Conservation (phyloP, 495 filamentous ascomycete genomes). For the Aspergillus asperescens region DNA sequence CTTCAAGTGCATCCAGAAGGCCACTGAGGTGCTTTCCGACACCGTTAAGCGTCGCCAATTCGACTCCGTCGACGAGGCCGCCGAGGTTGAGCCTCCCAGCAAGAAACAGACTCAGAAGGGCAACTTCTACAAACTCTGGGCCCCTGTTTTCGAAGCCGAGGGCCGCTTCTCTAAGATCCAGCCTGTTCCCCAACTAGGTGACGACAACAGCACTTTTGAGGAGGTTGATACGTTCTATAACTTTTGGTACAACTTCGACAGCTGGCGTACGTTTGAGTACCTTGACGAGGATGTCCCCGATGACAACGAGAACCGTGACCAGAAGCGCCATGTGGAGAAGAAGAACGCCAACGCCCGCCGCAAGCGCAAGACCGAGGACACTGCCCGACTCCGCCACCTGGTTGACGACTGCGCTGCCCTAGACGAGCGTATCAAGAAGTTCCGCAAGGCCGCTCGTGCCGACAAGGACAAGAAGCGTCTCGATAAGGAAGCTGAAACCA, state of each 20-base stretch:
- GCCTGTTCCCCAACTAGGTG: conserved; percentile 77
- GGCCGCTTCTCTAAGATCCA: conserved; percentile 85
- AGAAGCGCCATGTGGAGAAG: conserved; percentile 94
- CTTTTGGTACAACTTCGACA: conserved; percentile 99
- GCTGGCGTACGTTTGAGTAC: conserved; percentile 96
- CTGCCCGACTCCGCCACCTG: conserved; percentile 76
- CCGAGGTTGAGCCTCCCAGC: conserved; percentile 81
- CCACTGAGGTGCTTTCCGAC: conserved; percentile 87
- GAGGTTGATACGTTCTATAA: conserved; percentile 95
- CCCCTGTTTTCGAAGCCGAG: conserved; percentile 79
- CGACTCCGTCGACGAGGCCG: conserved; percentile 91
- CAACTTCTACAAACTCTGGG: conserved; percentile 94
- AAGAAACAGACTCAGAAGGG: conserved; percentile 83
- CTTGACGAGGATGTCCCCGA: conserved; percentile 98
- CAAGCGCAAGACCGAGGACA: conserved; percentile 99
- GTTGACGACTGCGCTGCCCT: conserved; percentile 75
- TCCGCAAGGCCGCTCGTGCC: conserved; percentile 83
- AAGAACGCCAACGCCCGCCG: conserved; percentile 97
- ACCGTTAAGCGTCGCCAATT: conserved; percentile 90
- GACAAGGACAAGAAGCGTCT: conserved; percentile 89
- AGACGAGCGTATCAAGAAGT: conserved; percentile 95
- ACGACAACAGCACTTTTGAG: conserved; percentile 79
- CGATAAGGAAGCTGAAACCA: conserved; percentile 87
- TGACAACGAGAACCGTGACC: conserved; percentile 97
- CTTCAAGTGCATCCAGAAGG: conserved; percentile 99